These are phyloP conservation scores for Aspergillus vadensis DNA, from an alignment of 2,329 filamentous ascomycete species.

Conservation along the genomic window DNA sequence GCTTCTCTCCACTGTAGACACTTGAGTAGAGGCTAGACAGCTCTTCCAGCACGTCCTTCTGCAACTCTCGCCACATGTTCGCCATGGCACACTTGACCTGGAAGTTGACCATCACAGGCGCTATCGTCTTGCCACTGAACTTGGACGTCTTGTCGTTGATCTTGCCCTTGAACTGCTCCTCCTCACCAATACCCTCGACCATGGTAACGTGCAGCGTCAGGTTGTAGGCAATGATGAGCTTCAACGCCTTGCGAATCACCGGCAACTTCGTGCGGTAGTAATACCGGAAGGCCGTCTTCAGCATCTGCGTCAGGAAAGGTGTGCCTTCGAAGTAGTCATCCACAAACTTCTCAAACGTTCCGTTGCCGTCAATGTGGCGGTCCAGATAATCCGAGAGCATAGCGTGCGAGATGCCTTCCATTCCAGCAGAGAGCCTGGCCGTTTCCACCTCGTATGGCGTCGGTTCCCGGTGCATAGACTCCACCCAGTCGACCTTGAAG, in stretches of 20 bases:
- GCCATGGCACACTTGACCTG: constrained; percentile 97
- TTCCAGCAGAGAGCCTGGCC: constrained; percentile 83
- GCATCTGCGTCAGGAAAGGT: constrained; percentile 89
- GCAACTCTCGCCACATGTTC: constrained; percentile 96
- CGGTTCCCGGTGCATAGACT: constrained; percentile 73
- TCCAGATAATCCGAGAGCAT: constrained; percentile 90
- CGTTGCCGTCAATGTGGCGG: constrained; percentile 88
- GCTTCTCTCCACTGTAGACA: constrained; percentile 93
- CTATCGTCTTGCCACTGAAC: constrained; percentile 85
- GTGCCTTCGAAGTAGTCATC: constrained; percentile 96
- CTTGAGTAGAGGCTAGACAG: constrained; percentile 92
- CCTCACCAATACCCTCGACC: constrained; percentile 83
- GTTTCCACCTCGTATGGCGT: constrained; percentile 84
- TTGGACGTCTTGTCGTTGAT: constrained; percentile 85
- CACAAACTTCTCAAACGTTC: constrained; percentile 88
- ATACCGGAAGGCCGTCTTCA: constrained; percentile 94
- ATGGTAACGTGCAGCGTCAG: constrained; percentile 92
- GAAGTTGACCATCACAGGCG: constrained; percentile 99
- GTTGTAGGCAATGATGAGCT: constrained; percentile 94
- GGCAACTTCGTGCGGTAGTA: constrained; percentile 85
- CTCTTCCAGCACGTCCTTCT: constrained; percentile 94
- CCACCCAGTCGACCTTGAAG: constrained; percentile 92
- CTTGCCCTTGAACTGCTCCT: constrained; percentile 75
- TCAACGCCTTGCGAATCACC: constrained; percentile 91
- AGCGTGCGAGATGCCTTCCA: constrained; percentile 79